Percentiles rank a stretch among this genome's conserved stretches.
Evolutionary conservation across 2,329 filamentous ascomycete species (phyloP).

Genomic region (Curvularia sp.): DNA sequence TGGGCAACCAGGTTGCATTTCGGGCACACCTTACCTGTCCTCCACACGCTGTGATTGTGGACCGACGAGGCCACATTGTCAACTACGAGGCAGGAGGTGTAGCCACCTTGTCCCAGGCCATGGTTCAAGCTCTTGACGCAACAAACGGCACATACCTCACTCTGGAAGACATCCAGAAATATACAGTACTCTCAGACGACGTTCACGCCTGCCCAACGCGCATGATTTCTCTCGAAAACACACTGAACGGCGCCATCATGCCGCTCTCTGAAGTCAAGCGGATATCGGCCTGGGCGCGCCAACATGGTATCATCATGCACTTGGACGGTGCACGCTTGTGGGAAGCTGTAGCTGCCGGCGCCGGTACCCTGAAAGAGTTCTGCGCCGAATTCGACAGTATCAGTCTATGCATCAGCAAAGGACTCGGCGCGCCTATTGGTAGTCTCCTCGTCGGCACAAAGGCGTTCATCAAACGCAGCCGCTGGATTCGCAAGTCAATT

Average conservation of each 20-base stretch:
- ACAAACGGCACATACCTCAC: constrained; percentile 76
- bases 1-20: constrained; percentile 90
- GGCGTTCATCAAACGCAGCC: constrained; percentile 67
- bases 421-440: constrained; percentile 80
- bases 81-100: constrained; percentile 73
- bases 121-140: constrained; percentile 70
- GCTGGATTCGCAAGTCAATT: constrained; percentile 81
- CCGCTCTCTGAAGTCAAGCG: constrained; percentile 73
- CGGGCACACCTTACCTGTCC: constrained; percentile 79
- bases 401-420: constrained; percentile 81
- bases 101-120: constrained; percentile 73
- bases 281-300: constrained; percentile 71
- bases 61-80: constrained; percentile 79
- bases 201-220: constrained; percentile 81
- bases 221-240: constrained; percentile 86
- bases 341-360: constrained; percentile 77
- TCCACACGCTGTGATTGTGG: constrained; percentile 80
- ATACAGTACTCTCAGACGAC: constrained; percentile 70
- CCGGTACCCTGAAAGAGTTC: constrained; percentile 71
- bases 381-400: constrained; percentile 75
- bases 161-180: constrained; percentile 74
- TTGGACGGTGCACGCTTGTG: constrained; percentile 81
- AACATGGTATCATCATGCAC: constrained; percentile 72
- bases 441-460: constrained; percentile 71
- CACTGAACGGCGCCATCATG: constrained; percentile 78